phyloP scores from a whole-genome alignment of 2,329 filamentous ascomycete species.

The Calonectria ilicicola region DNA sequence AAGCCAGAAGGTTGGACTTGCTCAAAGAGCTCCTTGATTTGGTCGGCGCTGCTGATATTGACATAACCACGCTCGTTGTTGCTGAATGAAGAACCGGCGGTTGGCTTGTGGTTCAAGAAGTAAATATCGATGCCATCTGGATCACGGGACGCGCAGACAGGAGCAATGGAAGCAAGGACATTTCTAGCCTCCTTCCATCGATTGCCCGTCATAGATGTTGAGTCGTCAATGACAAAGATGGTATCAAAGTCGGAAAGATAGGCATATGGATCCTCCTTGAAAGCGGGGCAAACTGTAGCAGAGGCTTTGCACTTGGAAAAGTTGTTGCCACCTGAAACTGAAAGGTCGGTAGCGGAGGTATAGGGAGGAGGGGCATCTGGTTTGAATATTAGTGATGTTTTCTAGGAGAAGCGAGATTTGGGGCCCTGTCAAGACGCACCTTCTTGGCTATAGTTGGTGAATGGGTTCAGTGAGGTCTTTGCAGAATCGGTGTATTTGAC shows the following conservation, averaged over 20 bases:
- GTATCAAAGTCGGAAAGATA: slow-evolving; percentile 89
- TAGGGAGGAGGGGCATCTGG: slow-evolving; percentile 51
- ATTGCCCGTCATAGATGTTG: slow-evolving; percentile 85
- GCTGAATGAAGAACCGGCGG: slow-evolving; percentile 48
- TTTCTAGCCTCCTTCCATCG: slow-evolving; percentile 80
- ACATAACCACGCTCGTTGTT: slow-evolving; percentile 68
- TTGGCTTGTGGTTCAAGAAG: slow-evolving; percentile 81
- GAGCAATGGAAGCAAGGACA: slow-evolving; percentile 80
- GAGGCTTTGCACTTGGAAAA: too few species aligned
- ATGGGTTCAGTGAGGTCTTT: slow-evolving; percentile 10
- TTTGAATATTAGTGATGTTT: neutral
- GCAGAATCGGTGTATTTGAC: slow-evolving; percentile 16
- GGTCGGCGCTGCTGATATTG: slow-evolving; percentile 68
- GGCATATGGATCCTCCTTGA: slow-evolving; percentile 75
- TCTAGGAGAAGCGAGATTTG: neutral
- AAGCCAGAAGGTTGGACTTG: slow-evolving; percentile 71
- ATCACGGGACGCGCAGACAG: slow-evolving; percentile 85
- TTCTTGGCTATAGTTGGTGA: neutral
- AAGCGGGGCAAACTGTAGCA: slow-evolving; percentile 19
- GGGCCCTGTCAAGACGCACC: neutral
- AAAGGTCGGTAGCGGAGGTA: slow-evolving; percentile 33
- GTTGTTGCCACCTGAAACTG: too few species aligned
- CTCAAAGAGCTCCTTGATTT: slow-evolving; percentile 78
- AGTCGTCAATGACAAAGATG: slow-evolving; percentile 91
- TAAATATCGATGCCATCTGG: slow-evolving; percentile 89